Conservation (phyloP, 163 green algal genomes). For the Picocystis sp. region DNA sequence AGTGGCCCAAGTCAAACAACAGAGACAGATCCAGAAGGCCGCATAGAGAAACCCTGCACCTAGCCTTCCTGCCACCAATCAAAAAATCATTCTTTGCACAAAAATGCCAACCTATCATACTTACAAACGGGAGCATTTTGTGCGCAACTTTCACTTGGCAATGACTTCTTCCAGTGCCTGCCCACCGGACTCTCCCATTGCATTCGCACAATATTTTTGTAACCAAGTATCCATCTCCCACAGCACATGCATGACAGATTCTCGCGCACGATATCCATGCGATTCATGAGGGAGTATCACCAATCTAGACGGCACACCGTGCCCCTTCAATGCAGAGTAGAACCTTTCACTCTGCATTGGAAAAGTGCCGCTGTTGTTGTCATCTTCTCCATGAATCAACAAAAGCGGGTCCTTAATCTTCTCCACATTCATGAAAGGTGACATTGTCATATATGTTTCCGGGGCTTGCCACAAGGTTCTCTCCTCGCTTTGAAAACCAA, state of each 20-base stretch:
- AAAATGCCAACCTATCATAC: too few species aligned
- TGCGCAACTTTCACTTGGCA: too few species aligned
- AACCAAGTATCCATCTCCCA: conserved; percentile 43
- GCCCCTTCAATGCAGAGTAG: conserved; percentile 52
- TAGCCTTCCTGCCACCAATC: too few species aligned
- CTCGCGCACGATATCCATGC: conserved; percentile 64
- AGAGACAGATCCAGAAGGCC: too few species aligned
- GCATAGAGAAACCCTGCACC: too few species aligned
- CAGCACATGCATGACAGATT: conserved; percentile 66
- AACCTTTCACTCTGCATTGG: conserved; percentile 81
- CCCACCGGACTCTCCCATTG: neutral
- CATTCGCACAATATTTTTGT: conserved; percentile 9
- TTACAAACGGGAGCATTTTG: too few species aligned
- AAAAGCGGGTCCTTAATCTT: conserved; percentile 86
- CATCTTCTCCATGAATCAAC: conserved; percentile 86
- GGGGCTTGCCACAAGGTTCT: conserved; percentile 85
- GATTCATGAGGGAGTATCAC: conserved; percentile 66
- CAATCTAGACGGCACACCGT: conserved; percentile 54
- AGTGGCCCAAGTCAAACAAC: too few species aligned
- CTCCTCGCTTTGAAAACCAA: conserved; percentile 89
- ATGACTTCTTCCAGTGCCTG: too few species aligned
- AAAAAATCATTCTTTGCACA: too few species aligned
- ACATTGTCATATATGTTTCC: conserved; percentile 77
- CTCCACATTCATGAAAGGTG: conserved; percentile 51
- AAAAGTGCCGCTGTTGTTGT: conserved; percentile 81